Evolutionary conservation across 768 basidiomycete genomes (phyloP).

Genomic region (Pisolithus tinctorius): DNA sequence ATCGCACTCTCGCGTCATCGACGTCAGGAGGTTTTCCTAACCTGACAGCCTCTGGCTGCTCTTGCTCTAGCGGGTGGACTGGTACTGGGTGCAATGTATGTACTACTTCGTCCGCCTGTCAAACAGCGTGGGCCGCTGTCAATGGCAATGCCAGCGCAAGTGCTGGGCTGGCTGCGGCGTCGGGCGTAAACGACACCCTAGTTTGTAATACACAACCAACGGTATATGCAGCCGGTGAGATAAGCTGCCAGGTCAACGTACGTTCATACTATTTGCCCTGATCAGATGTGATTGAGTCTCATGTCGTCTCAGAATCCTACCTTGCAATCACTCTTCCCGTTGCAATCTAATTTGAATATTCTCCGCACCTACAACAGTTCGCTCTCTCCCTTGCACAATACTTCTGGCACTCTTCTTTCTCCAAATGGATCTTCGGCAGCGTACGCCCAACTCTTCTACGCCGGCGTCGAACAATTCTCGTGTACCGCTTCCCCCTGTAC

Average conservation of each 20-base stretch:
- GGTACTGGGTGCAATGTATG: conserved; percentile 83
- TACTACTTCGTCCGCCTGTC: conserved; percentile 57
- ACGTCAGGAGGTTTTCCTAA: conserved; percentile 48
- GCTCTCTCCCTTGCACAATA: conserved; percentile 50
- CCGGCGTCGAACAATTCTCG: conserved; percentile 84
- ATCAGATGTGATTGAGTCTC: background rate
- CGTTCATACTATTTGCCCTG: conserved; percentile 22
- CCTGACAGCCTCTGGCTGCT: conserved; percentile 58
- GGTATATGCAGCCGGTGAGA: conserved; percentile 74
- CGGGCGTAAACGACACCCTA: conserved; percentile 54
- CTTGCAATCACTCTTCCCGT: conserved; percentile 67
- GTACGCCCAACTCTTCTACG: conserved; percentile 72
- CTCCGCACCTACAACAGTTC: conserved; percentile 66
- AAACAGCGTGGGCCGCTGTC: conserved; percentile 47
- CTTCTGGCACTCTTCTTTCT: conserved; percentile 19
- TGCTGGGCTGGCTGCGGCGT: conserved; percentile 18
- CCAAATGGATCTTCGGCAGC: conserved; percentile 51
- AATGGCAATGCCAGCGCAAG: conserved; percentile 28
- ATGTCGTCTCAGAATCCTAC: conserved; percentile 64
- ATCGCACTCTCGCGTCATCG: conserved; percentile 37
- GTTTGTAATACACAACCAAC: conserved; percentile 63
- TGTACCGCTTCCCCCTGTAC: conserved; percentile 68
- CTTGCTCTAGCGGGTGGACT: conserved; percentile 69
- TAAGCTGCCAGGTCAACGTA: conserved; percentile 81
- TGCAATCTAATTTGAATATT: conserved; percentile 68